Base-by-base conservation (phyloP, 768 basidiomycete species). In the Hypholoma sublateritium region DNA sequence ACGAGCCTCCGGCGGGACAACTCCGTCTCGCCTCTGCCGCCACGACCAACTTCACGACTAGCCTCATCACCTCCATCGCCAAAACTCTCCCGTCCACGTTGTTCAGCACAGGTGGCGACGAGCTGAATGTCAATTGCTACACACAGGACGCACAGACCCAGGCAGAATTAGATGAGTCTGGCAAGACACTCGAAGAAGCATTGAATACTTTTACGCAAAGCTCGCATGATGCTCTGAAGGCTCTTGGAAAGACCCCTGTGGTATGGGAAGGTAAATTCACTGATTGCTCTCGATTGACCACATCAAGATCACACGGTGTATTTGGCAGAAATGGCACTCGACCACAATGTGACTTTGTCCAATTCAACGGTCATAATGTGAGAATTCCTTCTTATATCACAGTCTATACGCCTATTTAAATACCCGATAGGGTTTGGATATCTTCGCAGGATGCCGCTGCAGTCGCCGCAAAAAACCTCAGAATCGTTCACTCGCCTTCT, bases 21-120 rank as follows among this genome's bases (percentile, higher is more conserved):
- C 81, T 94, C 11, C 86, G 89, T 41, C 79, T 95, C 52, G 85
- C 87, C 0, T 79, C 84, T 5, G 67, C 79, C 0, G 79, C 76
- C 1, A 87, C 86, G 7, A 72, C 82, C 55, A 74, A 82, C 41
- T 94, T 91, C 55, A 82, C 85, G 0, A 67, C 77, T 0, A 70
- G 68, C 7, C 64, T 95, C 13, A 69, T 93, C 63, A 70, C 69
- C 0, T 72, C 81, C 0, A 77, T 85, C 12, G 83, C 86, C 0
- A 65, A 71, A 16, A 72, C 77, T 22, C 67, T 89, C 2, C 81
- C 83, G 0, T 83, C 84, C 2, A 75, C 64, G n/a, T 76, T 90
- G 59, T 86, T 95, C 62, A 82, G 83, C 60, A 90, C 91, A 0
- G 93, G 93, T 0, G 93, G 93, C 0, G 93, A 94, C 60, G 91